Evolutionary conservation across 805 yeast species (phyloP).

Genomic region (Metschnikowia bowlesiae): DNA sequence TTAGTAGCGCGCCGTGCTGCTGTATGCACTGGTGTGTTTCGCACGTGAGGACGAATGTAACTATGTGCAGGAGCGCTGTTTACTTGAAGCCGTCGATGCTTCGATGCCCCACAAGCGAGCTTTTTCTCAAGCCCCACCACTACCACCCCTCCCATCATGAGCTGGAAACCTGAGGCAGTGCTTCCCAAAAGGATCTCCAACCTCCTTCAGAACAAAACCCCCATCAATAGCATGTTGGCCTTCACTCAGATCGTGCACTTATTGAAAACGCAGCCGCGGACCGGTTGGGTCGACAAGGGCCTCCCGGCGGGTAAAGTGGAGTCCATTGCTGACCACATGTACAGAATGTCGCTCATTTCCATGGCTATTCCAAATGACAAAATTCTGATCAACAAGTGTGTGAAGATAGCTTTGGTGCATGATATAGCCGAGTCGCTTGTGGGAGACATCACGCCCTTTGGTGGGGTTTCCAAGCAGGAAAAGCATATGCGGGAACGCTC

Average conservation of each 20-base stretch:
- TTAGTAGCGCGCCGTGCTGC: too few relatives aligned
- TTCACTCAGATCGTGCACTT: constrained; percentile 64
- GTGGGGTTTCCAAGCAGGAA: constrained; percentile 63
- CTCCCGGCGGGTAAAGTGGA: constrained; percentile 50
- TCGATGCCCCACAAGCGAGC: not conserved
- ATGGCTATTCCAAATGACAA: constrained; percentile 58
- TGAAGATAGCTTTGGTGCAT: constrained; percentile 82
- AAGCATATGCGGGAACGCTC: constrained; percentile 77
- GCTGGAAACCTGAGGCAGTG: constrained; percentile 54
- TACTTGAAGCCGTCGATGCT: not conserved
- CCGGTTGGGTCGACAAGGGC: constrained; percentile 86
- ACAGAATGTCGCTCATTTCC: constrained; percentile 81
- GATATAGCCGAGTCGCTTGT: constrained; percentile 93
- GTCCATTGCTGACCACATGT: constrained; percentile 92
- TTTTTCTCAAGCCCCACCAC: not conserved
- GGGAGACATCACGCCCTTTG: constrained; percentile 89
- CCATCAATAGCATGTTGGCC: constrained; percentile 49
- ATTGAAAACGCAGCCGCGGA: constrained; percentile 76
- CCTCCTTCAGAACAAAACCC: constrained; percentile 28
- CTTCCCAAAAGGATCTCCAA: constrained; percentile 44
- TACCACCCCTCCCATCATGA: constrained; percentile 1
- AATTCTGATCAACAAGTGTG: constrained; percentile 64
- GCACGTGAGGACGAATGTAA: too few relatives aligned
- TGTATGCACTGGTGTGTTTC: too few relatives aligned
- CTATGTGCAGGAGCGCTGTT: not conserved